Percentiles rank a stretch among this genome's conserved stretches.
phyloP scores from a whole-genome alignment of 1,139 yeast genomes.

The Taiozyma onychis region DNA sequence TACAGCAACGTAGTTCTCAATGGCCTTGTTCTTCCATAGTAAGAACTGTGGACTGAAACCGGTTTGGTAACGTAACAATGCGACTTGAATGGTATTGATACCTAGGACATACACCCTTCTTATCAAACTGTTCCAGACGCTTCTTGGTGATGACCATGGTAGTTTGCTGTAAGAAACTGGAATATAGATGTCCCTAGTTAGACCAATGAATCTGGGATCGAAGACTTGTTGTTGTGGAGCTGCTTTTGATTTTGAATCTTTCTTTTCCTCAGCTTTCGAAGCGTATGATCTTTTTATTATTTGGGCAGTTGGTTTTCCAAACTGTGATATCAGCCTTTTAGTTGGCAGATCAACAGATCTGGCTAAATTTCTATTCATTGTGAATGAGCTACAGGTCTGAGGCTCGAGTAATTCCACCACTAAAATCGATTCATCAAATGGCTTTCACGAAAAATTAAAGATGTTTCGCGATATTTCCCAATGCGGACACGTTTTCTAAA shows the following conservation, averaged over 20 bases:
- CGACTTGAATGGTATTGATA: constrained; percentile 59
- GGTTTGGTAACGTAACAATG: constrained; percentile 56
- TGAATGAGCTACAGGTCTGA: not conserved
- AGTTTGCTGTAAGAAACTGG: constrained; percentile 42
- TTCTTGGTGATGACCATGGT: constrained; percentile 39
- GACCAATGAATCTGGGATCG: constrained; percentile 38
- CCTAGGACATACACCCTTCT: constrained; percentile 51
- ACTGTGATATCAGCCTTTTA: not conserved
- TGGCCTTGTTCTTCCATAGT: constrained; percentile 69
- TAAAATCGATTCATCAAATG: not conserved
- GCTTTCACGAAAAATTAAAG: not conserved
- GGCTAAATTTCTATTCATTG: not conserved
- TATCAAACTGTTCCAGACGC: constrained; percentile 34
- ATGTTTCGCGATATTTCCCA: not conserved
- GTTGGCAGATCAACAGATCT: not conserved
- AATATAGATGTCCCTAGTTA: constrained; percentile 41
- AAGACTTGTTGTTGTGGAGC: constrained; percentile 23
- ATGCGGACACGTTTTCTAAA: not conserved
- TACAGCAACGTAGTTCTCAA: constrained; percentile 58
- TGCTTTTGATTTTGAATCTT: constrained; percentile 7
- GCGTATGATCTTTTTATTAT: constrained; percentile 1
- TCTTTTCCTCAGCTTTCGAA: not conserved
- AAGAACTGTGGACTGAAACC: constrained; percentile 60
- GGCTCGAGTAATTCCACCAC: not conserved
- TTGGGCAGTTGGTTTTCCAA: not conserved